phyloP scores from a whole-genome alignment of 2,329 filamentous ascomycete species.

The Phoma sp. region DNA sequence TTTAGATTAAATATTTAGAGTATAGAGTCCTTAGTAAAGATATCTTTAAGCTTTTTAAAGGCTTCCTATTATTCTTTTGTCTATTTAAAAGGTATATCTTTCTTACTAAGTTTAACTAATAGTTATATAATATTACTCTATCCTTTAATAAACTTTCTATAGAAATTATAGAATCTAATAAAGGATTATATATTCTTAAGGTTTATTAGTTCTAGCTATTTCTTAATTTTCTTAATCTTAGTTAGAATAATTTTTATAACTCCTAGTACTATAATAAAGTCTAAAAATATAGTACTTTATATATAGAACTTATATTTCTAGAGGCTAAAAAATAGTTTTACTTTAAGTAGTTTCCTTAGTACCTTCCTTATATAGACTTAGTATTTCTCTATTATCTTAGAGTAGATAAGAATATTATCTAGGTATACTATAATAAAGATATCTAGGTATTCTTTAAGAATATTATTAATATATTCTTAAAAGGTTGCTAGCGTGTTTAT shows the following conservation, averaged over 20 bases:
- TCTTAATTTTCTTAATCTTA: not conserved
- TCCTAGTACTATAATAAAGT: not conserved
- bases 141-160: slow-evolving; percentile 1
- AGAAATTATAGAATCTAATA: slow-evolving; percentile 6
- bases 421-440: too few relatives aligned
- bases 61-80: not conserved
- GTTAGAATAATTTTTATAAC: not conserved
- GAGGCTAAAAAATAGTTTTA: slow-evolving; percentile 2
- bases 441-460: too few relatives aligned
- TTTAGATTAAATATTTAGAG: not conserved
- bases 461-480: too few relatives aligned
- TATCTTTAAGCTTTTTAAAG: not conserved
- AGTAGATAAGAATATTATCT: too few relatives aligned
- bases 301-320: slow-evolving; percentile 2
- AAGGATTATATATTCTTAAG: slow-evolving; percentile 2
- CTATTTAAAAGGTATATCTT: not conserved
- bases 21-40: not conserved
- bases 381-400: too few relatives aligned
- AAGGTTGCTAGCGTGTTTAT: too few relatives aligned
- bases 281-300: slow-evolving; percentile 1
- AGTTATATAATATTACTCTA: not conserved
- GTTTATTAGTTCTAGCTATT: not conserved
- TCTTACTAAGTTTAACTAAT: not conserved
- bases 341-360: not conserved
- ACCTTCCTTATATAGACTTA: not conserved